Conservation (phyloP, 2,329 filamentous ascomycete species). For the Metarhizium anisopliae region DNA sequence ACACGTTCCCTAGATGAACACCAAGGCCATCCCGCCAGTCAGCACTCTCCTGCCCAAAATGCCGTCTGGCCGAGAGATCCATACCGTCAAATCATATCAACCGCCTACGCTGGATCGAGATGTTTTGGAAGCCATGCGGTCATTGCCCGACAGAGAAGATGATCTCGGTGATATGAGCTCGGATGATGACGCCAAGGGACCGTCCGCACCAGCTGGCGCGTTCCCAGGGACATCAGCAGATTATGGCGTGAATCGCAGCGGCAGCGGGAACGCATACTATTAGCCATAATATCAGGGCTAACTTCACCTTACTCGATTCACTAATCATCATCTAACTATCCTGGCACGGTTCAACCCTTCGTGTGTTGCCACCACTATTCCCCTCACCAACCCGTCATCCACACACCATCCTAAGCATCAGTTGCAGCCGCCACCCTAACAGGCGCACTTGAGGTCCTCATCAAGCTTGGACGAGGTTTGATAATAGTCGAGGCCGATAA, state of each 20-base stretch:
- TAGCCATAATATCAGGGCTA: constrained; percentile 6
- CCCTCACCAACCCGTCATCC: neutral
- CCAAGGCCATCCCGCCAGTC: constrained; percentile 64
- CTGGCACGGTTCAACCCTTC: neutral
- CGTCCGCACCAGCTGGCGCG: constrained; percentile 32
- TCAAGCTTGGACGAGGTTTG: neutral
- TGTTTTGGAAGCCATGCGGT: constrained; percentile 52
- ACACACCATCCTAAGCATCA: neutral
- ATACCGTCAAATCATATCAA: constrained; percentile 59
- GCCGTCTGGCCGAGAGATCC: constrained; percentile 82
- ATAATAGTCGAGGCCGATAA: neutral
- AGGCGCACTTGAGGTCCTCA: neutral
- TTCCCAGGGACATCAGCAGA: constrained; percentile 39
- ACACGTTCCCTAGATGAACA: constrained; percentile 54
- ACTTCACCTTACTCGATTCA: neutral
- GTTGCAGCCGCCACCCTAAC: neutral
- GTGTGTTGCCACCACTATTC: too few relatives aligned
- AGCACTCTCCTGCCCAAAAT: constrained; percentile 67
- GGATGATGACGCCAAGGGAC: constrained; percentile 25
- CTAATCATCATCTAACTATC: neutral
- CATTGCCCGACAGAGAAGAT: constrained; percentile 25
- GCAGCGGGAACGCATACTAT: constrained; percentile 29
- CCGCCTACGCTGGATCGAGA: constrained; percentile 57
- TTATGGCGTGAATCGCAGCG: constrained; percentile 21
- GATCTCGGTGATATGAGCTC: constrained; percentile 27